These are phyloP conservation scores for Ustilago vetiveriae DNA, from an alignment of 1,284 basidiomycete genomes.

Conservation along the genomic window DNA sequence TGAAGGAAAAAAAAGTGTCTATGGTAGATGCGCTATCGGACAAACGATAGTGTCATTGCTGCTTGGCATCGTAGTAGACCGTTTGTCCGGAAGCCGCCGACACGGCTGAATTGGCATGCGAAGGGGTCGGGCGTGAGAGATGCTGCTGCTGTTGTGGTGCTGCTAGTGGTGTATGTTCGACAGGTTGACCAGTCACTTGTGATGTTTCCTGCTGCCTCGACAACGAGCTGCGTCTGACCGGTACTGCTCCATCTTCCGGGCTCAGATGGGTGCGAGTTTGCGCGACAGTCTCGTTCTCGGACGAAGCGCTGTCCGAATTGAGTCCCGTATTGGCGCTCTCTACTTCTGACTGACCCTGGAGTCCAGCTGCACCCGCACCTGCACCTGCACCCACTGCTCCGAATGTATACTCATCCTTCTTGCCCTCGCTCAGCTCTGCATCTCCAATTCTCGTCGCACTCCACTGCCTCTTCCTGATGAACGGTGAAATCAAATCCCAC, in stretches of 20 bases:
- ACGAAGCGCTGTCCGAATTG: slow-evolving; percentile 18
- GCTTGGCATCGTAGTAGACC: slow-evolving; percentile 27
- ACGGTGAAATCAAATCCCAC: slow-evolving; percentile 52
- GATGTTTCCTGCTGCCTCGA: too few species aligned
- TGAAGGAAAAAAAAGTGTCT: too few species aligned
- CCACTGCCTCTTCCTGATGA: slow-evolving; percentile 45
- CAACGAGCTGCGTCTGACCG: slow-evolving; percentile 6
- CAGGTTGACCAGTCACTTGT: background rate
- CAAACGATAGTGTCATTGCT: background rate
- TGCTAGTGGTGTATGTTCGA: slow-evolving; percentile 7
- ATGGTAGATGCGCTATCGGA: background rate
- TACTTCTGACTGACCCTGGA: slow-evolving; percentile 1
- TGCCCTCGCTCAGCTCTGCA: slow-evolving; percentile 21
- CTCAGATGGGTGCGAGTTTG: background rate
- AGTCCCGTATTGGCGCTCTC: slow-evolving; percentile 3
- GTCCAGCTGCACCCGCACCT: background rate
- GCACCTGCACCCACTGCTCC: slow-evolving; percentile 13
- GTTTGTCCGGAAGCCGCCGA: slow-evolving; percentile 36
- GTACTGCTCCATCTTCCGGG: background rate
- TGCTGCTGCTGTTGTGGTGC: slow-evolving; percentile 4
- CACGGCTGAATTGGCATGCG: slow-evolving; percentile 25
- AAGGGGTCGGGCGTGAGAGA: slow-evolving; percentile 5
- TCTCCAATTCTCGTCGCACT: slow-evolving; percentile 34
- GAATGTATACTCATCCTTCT: slow-evolving; percentile 18
- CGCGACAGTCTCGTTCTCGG: slow-evolving; percentile 1